phyloP scores from a whole-genome alignment of 768 basidiomycete species.

The Cyclocybe aegerita region DNA sequence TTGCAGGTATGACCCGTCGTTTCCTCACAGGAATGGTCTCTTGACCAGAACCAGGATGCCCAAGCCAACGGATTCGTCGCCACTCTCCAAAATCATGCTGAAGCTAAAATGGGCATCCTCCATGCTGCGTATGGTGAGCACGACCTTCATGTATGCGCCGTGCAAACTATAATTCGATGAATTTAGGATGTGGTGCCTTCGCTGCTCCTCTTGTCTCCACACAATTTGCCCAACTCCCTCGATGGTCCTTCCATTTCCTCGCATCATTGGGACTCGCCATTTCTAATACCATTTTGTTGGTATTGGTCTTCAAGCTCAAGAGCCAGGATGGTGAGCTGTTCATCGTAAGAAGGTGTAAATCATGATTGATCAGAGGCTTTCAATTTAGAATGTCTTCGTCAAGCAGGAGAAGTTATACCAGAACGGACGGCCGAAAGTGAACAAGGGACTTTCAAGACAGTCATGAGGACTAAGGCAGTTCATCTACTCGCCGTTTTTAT shows the following conservation, averaged over 20 bases:
- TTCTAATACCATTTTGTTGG: slow-evolving; percentile 49
- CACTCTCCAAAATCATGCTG: slow-evolving; percentile 50
- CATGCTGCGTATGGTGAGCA: slow-evolving; percentile 50
- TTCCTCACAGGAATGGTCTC: neutral
- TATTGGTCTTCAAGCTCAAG: slow-evolving; percentile 60
- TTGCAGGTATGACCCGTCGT: slow-evolving; percentile 36
- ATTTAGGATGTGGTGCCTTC: too few relatives aligned
- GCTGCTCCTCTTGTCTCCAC: slow-evolving; percentile 39
- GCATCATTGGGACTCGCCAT: slow-evolving; percentile 65
- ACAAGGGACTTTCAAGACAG: slow-evolving; percentile 45
- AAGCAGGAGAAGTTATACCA: slow-evolving; percentile 46
- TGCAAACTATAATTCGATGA: too few relatives aligned
- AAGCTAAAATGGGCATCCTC: slow-evolving; percentile 59
- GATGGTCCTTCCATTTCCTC: slow-evolving; percentile 80
- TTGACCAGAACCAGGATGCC: slow-evolving; percentile 46
- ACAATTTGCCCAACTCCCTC: slow-evolving; percentile 62
- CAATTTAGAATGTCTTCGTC: slow-evolving; percentile 46
- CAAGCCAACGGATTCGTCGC: slow-evolving; percentile 74
- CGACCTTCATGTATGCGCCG: too few relatives aligned
- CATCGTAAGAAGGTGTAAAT: too few relatives aligned
- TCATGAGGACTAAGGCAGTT: slow-evolving; percentile 49
- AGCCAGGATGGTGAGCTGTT: slow-evolving; percentile 56
- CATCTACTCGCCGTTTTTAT: slow-evolving; percentile 62
- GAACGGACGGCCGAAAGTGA: slow-evolving; percentile 32
- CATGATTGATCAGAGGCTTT: neutral